A percentile compares a stretch with the other conserved stretches of the same genome.
These are phyloP conservation scores for Fusarium sororula DNA, from an alignment of 2,329 filamentous ascomycete species.

Conservation along the genomic window DNA sequence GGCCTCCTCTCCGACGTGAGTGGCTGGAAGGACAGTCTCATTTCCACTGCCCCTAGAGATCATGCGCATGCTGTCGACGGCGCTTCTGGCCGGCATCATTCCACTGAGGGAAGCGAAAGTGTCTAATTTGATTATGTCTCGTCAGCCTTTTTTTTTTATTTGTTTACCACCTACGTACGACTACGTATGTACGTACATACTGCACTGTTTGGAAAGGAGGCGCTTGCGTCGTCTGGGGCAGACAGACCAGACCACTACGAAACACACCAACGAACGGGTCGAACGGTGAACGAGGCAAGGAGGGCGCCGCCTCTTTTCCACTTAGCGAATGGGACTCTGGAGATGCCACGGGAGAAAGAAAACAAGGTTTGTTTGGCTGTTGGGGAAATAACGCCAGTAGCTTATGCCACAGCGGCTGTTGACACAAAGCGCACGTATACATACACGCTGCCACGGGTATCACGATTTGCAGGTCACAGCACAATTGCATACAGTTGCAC, in stretches of 20 bases:
- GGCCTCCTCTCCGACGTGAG: conserved; percentile 8
- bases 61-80: conserved; percentile 9
- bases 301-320: conserved; percentile 16
- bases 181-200: not conserved
- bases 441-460: not conserved
- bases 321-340: conserved; percentile 19
- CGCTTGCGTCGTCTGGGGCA: conserved; percentile 20
- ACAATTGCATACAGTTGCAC: not conserved
- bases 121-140: conserved; percentile 20
- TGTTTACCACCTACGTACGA: not conserved
- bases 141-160: conserved; percentile 1
- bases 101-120: conserved; percentile 27
- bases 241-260: conserved; percentile 1
- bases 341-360: not conserved
- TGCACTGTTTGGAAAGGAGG: conserved; percentile 29
- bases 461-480: conserved; percentile 3
- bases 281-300: conserved; percentile 15
- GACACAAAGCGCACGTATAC: not conserved
- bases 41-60: conserved; percentile 24
- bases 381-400: conserved; percentile 1
- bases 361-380: conserved; percentile 12
- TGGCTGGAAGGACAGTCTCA: conserved; percentile 28
- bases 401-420: conserved; percentile 7
- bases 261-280: conserved; percentile 29
- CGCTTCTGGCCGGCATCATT: conserved; percentile 12